Percentiles rank a stretch among this genome's conserved stretches.
Evolutionary conservation across 495 filamentous ascomycete species (phyloP).

Genomic region (Cudoniella acicularis): DNA sequence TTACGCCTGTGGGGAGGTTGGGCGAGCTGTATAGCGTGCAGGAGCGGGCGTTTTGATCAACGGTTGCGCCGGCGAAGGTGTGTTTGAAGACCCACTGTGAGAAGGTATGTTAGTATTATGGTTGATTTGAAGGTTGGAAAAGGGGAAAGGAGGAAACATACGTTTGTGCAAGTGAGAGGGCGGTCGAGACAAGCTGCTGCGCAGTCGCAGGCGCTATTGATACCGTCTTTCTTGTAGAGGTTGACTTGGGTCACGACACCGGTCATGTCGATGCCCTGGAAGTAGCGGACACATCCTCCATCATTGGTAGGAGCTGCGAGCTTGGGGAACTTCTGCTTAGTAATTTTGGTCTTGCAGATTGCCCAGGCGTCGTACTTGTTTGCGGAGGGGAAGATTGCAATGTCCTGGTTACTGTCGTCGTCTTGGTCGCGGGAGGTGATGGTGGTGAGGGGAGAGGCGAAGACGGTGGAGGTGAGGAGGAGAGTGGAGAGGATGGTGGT

Average conservation of each 20-base stretch:
- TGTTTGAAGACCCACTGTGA: conserved; percentile 18
- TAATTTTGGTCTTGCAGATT: conserved; percentile 12
- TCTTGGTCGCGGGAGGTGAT: neutral
- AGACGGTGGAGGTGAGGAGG: neutral
- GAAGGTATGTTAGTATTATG: no score
- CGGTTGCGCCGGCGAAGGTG: conserved; percentile 3
- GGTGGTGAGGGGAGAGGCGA: neutral
- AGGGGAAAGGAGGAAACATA: no score
- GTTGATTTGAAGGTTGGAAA: no score
- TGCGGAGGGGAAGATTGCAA: conserved; percentile 8
- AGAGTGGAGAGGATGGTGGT: conserved; percentile 4
- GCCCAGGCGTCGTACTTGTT: conserved; percentile 8
- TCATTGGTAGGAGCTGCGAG: conserved; percentile 8
- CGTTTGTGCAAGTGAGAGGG: conserved; percentile 9
- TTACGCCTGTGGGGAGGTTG: conserved; percentile 10
- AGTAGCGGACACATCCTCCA: conserved; percentile 14
- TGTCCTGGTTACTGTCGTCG: conserved; percentile 2
- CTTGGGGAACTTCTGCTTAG: conserved; percentile 6
- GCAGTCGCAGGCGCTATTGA: conserved; percentile 15
- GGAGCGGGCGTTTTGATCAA: conserved; percentile 3
- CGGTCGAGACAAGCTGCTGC: conserved; percentile 4
- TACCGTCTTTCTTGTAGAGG: conserved; percentile 7
- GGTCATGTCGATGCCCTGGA: conserved; percentile 13
- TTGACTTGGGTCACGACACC: conserved; percentile 16
- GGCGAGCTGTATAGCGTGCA: conserved; percentile 13